phyloP scores from a whole-genome alignment of 768 basidiomycete genomes.

The Pilatotrama ljubarskyi region DNA sequence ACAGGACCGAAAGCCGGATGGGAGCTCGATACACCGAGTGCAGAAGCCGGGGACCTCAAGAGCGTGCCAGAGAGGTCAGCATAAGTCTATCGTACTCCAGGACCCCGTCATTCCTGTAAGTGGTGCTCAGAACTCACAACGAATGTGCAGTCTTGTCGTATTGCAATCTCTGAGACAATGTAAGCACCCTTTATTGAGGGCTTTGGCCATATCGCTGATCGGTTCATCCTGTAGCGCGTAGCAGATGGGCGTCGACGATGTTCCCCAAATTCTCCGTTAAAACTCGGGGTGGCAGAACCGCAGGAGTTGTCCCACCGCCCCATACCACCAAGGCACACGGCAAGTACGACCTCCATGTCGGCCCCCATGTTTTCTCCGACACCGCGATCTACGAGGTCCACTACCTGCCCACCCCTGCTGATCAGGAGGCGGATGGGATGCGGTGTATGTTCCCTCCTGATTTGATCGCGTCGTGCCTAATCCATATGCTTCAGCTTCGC shows the following conservation, averaged over 20 bases:
- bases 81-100: neutral
- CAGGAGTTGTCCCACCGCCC: constrained; percentile 56
- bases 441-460: constrained; percentile 5
- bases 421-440: constrained; percentile 19
- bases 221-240: constrained; percentile 51
- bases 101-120: neutral
- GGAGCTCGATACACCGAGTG: constrained; percentile 50
- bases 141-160: constrained; percentile 52
- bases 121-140: neutral
- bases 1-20: constrained; percentile 58
- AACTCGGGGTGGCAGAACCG: constrained; percentile 56
- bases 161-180: constrained; percentile 74
- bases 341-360: constrained; percentile 69
- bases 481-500: neutral
- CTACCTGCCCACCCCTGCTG: constrained; percentile 43
- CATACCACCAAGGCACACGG: constrained; percentile 68
- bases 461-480: constrained; percentile 23
- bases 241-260: constrained; percentile 62
- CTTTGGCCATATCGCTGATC: neutral
- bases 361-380: constrained; percentile 70
- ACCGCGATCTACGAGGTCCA: constrained; percentile 74
- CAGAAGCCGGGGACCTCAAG: constrained; percentile 37
- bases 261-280: constrained; percentile 76
- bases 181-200: constrained; percentile 27
- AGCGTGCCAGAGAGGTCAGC: constrained; percentile 62